Conservation (phyloP, 768 basidiomycete species). For the Ephemerocybe angulata region DNA sequence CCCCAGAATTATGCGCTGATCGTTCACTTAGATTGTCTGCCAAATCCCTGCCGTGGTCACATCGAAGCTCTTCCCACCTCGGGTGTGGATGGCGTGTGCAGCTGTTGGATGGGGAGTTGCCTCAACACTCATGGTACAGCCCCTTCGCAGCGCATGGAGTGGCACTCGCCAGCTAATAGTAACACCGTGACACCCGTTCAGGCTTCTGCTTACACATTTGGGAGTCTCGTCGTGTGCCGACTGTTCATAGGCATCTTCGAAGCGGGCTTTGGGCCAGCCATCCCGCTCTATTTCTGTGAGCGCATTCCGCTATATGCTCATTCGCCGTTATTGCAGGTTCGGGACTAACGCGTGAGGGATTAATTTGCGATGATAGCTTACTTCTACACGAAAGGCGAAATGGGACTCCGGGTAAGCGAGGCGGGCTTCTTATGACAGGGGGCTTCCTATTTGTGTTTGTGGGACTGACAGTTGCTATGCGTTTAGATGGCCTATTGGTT, state of each 20-base stretch:
- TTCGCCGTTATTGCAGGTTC: no score
- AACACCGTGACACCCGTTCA: no score
- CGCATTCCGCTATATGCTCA: not conserved
- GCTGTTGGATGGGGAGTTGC: conserved; percentile 75
- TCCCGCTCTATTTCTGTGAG: conserved; percentile 77
- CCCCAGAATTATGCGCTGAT: not conserved
- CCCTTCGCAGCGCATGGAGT: no score
- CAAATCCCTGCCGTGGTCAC: conserved; percentile 63
- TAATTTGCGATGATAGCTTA: conserved; percentile 42
- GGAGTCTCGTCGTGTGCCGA: conserved; percentile 54
- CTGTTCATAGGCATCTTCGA: conserved; percentile 74
- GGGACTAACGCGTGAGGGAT: no score
- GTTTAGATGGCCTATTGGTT: conserved; percentile 72
- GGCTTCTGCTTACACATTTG: conserved; percentile 60
- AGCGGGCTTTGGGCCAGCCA: conserved; percentile 72
- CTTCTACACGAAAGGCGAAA: conserved; percentile 72
- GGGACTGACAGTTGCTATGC: not conserved
- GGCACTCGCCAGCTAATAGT: no score
- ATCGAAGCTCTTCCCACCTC: conserved; percentile 68
- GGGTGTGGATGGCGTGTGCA: conserved; percentile 60
- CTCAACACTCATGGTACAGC: conserved; percentile 74
- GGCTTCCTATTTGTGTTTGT: no score
- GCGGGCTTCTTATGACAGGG: not conserved
- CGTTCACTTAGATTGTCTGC: conserved; percentile 51
- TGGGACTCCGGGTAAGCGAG: conserved; percentile 57